Evolutionary conservation across 2,329 filamentous ascomycete species (phyloP), one percentile per base, ranked within the genome.

Genomic region (Xylaria sp.): DNA sequence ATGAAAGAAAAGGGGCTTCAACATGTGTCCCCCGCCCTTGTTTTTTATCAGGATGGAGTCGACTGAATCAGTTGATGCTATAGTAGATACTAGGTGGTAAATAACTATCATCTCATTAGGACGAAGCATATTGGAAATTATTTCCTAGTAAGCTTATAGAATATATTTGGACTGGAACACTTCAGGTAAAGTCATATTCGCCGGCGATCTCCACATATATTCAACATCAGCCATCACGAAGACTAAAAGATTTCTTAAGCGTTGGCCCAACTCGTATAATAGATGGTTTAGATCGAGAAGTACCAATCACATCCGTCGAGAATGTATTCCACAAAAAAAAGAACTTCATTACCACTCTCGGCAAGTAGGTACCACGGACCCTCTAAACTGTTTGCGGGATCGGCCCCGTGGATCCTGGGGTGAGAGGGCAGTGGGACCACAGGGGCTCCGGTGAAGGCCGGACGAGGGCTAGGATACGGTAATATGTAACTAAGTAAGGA

Each of bases 261-360:
- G 23, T 28, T 15, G 4, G 13, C 5, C 45, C 25, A 48, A 48
- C 23, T 28, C 6, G 7, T 18, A 28, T 48, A 48, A 30, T 3
- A n/a, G 13, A 30, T 7, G 13, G 18, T 30, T 4, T 30, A n/a
- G 25, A n/a, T 25, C 5, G 18, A 6, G 23, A 48, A 4, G 10
- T n/a, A 3, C 41, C 15, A 52, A 52, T 15, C 15, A 12, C 6
- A 52, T 25, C 48, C 25, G 18, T 25, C 8, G n/a, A 52, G 3
- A n/a, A 18, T 7, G 6, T 20, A 50, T 50, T 13, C 25, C 15
- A 50, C 15, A n/a, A 41, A 36, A 23, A 63, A 67, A 63, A 64
- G 60, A 60, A 63, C 60, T 7, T 36, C 13, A 50, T 45, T 67
- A 30, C 65, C 66, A 12, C 52, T 65, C 61, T 65, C 43, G 50